phyloP scores from a whole-genome alignment of 2,329 filamentous ascomycete species.

The Aspergillus phoenicis region DNA sequence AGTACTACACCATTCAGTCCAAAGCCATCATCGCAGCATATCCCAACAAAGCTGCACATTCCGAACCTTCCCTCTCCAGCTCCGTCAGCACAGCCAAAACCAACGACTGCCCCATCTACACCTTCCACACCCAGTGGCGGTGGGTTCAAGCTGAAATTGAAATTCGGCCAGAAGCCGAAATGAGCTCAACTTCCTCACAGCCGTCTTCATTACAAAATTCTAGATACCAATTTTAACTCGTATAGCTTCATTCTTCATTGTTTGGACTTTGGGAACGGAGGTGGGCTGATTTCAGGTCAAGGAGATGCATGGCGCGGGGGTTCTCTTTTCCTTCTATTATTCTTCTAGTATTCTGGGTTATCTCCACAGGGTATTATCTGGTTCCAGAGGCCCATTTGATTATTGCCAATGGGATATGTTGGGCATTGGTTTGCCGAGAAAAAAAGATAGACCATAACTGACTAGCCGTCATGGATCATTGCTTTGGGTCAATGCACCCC shows the following conservation, averaged over 20 bases:
- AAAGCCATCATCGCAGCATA: constrained; percentile 22
- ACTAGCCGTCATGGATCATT: constrained; percentile 1
- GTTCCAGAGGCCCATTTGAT: background rate
- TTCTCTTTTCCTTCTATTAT: constrained; percentile 15
- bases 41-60: constrained; percentile 40
- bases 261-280: constrained; percentile 14
- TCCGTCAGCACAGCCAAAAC: constrained; percentile 31
- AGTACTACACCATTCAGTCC: constrained; percentile 30
- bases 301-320: constrained; percentile 22
- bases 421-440: background rate
- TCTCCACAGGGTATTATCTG: constrained; percentile 3
- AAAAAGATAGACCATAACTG: background rate
- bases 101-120: constrained; percentile 31
- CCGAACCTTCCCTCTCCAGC: constrained; percentile 35
- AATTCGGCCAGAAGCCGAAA: constrained; percentile 39
- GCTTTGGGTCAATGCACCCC: constrained; percentile 5
- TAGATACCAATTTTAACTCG: constrained; percentile 9
- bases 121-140: constrained; percentile 37
- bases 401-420: background rate
- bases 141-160: constrained; percentile 48
- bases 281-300: constrained; percentile 15
- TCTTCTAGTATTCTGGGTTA: constrained; percentile 10
- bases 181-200: constrained; percentile 15
- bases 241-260: constrained; percentile 9
- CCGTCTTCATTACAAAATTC: constrained; percentile 2